Evolutionary conservation across 108 stramenopile species (phyloP).

Genomic region (Tribonema minus): DNA sequence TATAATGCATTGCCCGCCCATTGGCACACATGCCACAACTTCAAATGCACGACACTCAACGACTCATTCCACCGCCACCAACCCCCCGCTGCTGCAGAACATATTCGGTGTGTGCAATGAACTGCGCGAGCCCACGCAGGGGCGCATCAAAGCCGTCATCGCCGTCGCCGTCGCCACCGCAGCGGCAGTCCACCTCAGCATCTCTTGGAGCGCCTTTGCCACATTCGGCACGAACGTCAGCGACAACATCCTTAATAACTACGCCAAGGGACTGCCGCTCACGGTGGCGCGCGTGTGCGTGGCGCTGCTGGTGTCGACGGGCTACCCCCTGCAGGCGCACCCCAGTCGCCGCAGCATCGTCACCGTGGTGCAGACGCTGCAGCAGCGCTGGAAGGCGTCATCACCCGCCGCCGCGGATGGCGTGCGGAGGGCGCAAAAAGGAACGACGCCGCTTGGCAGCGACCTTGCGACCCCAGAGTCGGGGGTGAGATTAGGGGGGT

Average conservation of each 20-base stretch:
- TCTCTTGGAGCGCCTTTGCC: constrained; percentile 62
- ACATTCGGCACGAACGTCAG: constrained; percentile 63
- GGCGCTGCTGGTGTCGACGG: constrained; percentile 60
- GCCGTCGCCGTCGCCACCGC: constrained; percentile 45
- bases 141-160: constrained; percentile 59
- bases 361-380: too few relatives aligned
- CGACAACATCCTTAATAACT: constrained; percentile 64
- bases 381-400: too few relatives aligned
- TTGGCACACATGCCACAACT: too few relatives aligned
- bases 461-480: too few relatives aligned
- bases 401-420: too few relatives aligned
- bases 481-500: not conserved
- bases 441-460: too few relatives aligned
- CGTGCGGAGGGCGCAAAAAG: too few relatives aligned
- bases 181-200: constrained; percentile 38
- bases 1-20: too few relatives aligned
- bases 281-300: constrained; percentile 62
- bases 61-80: too few relatives aligned
- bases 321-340: constrained; percentile 67
- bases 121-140: constrained; percentile 49
- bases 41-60: too few relatives aligned
- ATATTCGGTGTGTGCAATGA: constrained; percentile 70
- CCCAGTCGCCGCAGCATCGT: constrained; percentile 54
- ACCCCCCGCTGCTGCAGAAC: too few relatives aligned
- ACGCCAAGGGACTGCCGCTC: constrained; percentile 58